A percentile compares a stretch with the other conserved stretches of the same genome.
These are phyloP conservation scores for Brassica balearica DNA, from an alignment of 441 rosid species.

Conservation along the genomic window DNA sequence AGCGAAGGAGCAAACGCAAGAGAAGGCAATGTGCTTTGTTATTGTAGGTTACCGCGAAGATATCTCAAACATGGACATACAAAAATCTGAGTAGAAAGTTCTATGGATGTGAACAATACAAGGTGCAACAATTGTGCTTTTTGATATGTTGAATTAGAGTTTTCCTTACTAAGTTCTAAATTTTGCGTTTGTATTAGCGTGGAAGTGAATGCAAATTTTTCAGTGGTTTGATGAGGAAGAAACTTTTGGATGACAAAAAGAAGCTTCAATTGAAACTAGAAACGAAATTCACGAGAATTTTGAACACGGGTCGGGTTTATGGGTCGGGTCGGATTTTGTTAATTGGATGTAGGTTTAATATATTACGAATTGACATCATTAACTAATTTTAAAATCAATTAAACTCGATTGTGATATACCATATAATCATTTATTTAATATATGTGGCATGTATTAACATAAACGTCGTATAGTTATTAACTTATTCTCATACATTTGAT, in stretches of 20 bases:
- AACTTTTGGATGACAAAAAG: background rate
- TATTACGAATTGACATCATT: no score
- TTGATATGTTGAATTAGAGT: background rate
- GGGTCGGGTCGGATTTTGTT: no score
- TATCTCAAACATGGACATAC: background rate
- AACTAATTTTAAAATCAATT: no score
- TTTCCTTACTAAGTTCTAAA: background rate
- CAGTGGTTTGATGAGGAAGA: background rate
- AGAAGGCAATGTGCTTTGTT: background rate
- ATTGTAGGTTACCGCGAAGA: background rate
- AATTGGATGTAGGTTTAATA: no score
- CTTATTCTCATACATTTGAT: no score
- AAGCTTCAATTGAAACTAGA: background rate
- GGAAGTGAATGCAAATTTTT: background rate
- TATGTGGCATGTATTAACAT: no score
- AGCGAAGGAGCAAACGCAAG: background rate
- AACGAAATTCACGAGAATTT: background rate
- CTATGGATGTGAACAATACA: background rate
- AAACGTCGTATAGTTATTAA: no score
- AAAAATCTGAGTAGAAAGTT: background rate
- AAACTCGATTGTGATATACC: no score
- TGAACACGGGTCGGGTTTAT: no score
- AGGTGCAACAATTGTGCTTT: background rate
- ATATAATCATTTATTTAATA: no score
- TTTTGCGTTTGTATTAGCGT: background rate